Evolutionary conservation across 2,329 filamentous ascomycete species (phyloP).

Genomic region (Neophaeococcomyces mojaviensis): DNA sequence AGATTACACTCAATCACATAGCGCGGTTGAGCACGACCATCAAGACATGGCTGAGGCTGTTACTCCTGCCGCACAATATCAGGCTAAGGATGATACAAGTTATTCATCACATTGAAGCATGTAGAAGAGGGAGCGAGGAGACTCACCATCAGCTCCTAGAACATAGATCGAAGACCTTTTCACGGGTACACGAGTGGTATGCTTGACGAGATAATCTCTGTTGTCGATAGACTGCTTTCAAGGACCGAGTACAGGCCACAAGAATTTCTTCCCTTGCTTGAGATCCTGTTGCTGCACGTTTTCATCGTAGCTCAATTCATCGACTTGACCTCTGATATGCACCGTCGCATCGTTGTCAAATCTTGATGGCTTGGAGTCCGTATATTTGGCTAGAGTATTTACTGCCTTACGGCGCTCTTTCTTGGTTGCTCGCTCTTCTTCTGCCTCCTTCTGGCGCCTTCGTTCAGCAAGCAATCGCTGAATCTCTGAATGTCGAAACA

Average conservation of each 20-base stretch:
- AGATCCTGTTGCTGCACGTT: not conserved
- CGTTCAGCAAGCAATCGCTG: slow-evolving; percentile 57
- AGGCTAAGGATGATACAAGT: slow-evolving; percentile 94
- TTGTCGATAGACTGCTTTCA: too few species aligned
- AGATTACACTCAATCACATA: slow-evolving; percentile 37
- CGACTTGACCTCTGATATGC: not conserved
- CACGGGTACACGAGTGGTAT: not conserved
- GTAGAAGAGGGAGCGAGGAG: slow-evolving; percentile 10
- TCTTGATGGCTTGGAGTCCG: not conserved
- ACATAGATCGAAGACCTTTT: not conserved
- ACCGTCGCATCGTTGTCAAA: slow-evolving; percentile 14
- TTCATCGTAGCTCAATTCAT: slow-evolving; percentile 3
- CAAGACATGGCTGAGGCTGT: slow-evolving; percentile 17
- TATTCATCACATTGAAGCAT: slow-evolving; percentile 65
- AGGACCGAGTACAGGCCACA: slow-evolving; percentile 16
- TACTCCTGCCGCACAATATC: slow-evolving; percentile 39
- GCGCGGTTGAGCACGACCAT: slow-evolving; percentile 28
- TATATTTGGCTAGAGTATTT: not conserved
- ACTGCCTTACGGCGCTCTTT: not conserved
- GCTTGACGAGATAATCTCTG: too few species aligned
- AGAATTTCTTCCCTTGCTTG: slow-evolving; percentile 13
- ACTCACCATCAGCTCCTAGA: slow-evolving; percentile 5
- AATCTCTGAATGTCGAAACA: slow-evolving; percentile 84
- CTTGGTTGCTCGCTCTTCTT: slow-evolving; percentile 10
- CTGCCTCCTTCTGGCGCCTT: slow-evolving; percentile 19